Conservation (phyloP, 352 stramenopile species). For the Pythium phragmiticola region DNA sequence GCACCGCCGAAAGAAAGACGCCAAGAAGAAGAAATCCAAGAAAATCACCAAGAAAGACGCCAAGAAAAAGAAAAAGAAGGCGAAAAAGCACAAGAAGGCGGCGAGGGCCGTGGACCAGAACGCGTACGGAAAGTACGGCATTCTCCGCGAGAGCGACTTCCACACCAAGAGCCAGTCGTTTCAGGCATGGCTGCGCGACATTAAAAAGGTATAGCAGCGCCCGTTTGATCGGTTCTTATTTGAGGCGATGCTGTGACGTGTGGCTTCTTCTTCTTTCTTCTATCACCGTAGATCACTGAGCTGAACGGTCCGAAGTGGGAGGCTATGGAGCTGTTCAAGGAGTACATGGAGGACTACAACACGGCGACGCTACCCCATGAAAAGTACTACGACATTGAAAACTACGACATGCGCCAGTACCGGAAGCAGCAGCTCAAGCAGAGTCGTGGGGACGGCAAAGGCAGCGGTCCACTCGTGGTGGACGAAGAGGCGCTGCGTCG, state of each 20-base stretch:
- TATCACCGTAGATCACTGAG: constrained; percentile 45
- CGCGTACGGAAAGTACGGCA: constrained; percentile 96
- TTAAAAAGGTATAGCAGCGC: constrained; percentile 81
- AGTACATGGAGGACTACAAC: constrained; percentile 98
- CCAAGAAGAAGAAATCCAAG: constrained; percentile 33
- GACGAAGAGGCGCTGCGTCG: constrained; percentile 70
- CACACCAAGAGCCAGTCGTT: constrained; percentile 91
- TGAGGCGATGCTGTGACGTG: too few species aligned
- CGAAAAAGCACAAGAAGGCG: constrained; percentile 19
- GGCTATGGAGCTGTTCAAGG: constrained; percentile 88
- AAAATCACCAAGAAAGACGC: constrained; percentile 28
- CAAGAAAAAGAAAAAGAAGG: constrained; percentile 24
- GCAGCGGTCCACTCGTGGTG: constrained; percentile 20
- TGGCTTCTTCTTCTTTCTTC: too few species aligned
- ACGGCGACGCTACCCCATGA: constrained; percentile 95
- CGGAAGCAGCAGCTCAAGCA: constrained; percentile 71
- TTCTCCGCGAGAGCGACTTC: constrained; percentile 92
- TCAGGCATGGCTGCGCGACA: constrained; percentile 92
- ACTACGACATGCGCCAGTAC: constrained; percentile 96
- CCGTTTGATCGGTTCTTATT: background rate
- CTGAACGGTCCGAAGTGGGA: constrained; percentile 88
- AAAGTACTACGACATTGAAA: constrained; percentile 98
- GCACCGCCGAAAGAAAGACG: constrained; percentile 25
- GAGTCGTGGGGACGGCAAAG: background rate
- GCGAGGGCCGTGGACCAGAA: constrained; percentile 80